These are phyloP conservation scores for Fusarium sp. DNA, from an alignment of 2,329 filamentous ascomycete genomes.

Conservation along the genomic window DNA sequence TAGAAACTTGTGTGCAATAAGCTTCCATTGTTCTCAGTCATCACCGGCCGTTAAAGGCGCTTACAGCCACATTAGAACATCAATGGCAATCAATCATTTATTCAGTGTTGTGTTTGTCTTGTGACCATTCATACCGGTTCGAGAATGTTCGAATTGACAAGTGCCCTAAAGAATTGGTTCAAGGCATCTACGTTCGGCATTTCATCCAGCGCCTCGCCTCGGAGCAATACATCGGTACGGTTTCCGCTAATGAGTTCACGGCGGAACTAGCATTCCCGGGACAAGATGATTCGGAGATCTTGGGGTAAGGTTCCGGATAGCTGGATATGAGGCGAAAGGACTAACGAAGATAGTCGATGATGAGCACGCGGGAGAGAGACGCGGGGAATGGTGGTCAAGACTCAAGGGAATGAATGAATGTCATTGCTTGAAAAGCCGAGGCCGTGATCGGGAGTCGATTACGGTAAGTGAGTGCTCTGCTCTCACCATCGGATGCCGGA, in stretches of 20 bases:
- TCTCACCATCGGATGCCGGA: neutral
- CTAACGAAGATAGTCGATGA: slow-evolving; percentile 10
- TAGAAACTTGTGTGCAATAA: neutral
- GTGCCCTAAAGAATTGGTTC: neutral
- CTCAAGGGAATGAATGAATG: slow-evolving; percentile 13
- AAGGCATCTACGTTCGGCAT: slow-evolving; percentile 31
- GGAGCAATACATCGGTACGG: slow-evolving; percentile 12
- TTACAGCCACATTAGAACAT: slow-evolving; percentile 2
- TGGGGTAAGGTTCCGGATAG: slow-evolving; percentile 16
- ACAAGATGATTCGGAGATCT: slow-evolving; percentile 15
- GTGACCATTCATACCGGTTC: neutral
- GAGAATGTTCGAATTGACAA: slow-evolving; percentile 5
- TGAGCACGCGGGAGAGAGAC: slow-evolving; percentile 16
- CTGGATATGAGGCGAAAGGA: slow-evolving; percentile 23
- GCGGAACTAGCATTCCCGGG: slow-evolving; percentile 9
- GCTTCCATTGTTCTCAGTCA: slow-evolving; percentile 17
- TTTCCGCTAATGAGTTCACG: slow-evolving; percentile 9
- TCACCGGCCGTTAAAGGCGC: neutral
- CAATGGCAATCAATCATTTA: neutral
- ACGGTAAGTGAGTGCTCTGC: slow-evolving; percentile 31
- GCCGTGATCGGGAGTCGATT: slow-evolving; percentile 22
- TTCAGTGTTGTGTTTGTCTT: neutral
- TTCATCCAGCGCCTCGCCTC: slow-evolving; percentile 26
- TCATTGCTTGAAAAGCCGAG: slow-evolving; percentile 33
- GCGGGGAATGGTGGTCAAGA: slow-evolving; percentile 22